Conservation (phyloP, 495 filamentous ascomycete species). For the Penicillium verhagenii region DNA sequence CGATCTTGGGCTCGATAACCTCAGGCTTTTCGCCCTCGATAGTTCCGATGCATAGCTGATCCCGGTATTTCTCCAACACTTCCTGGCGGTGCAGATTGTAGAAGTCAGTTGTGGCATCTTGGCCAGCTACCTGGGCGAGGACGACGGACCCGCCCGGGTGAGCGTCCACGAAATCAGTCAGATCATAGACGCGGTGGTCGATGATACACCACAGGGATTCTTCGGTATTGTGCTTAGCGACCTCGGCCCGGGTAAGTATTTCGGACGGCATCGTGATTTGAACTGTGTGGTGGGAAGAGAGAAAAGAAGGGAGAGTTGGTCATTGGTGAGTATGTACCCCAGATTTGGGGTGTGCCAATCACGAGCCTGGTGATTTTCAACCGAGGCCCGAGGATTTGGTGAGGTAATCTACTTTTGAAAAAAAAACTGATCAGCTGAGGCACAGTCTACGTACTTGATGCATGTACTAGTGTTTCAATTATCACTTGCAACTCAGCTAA, state of each 20-base stretch:
- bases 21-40: constrained; percentile 72
- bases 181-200: constrained; percentile 59
- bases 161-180: constrained; percentile 57
- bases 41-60: constrained; percentile 69
- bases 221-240: constrained; percentile 52
- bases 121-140: constrained; percentile 53
- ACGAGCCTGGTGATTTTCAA: constrained; percentile 9
- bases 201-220: constrained; percentile 59
- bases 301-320: not conserved
- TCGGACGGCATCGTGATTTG: constrained; percentile 27
- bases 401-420: not conserved
- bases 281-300: not conserved
- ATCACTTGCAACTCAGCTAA: too few species aligned
- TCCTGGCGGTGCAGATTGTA: constrained; percentile 61
- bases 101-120: constrained; percentile 56
- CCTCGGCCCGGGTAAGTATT: constrained; percentile 45
- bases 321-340: constrained; percentile 12
- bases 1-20: constrained; percentile 66
- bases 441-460: too few species aligned
- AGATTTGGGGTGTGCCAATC: constrained; percentile 17
- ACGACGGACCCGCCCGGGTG: constrained; percentile 60
- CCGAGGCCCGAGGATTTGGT: constrained; percentile 6
- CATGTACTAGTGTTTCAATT: not conserved
- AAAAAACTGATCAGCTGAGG: not conserved
- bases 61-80: constrained; percentile 70